Conservation (phyloP, 176 grass and related monocot genomes). For the Musa acuminata region DNA sequence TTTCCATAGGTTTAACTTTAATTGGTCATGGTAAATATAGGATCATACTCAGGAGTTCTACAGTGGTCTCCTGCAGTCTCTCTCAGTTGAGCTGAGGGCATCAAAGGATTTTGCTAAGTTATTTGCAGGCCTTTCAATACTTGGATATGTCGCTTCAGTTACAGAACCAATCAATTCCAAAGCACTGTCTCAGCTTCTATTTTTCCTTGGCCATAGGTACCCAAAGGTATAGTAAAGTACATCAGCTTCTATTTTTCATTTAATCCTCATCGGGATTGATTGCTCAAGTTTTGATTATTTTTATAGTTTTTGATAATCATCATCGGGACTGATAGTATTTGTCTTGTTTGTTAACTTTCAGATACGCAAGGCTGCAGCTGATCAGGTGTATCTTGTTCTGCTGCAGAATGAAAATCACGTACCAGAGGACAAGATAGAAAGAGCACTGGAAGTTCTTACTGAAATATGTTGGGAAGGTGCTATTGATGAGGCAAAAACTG, state of each 20-base stretch:
- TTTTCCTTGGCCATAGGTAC: slow-evolving; percentile 76
- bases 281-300: neutral
- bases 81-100: slow-evolving; percentile 56
- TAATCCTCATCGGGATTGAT: no score
- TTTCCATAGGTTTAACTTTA: neutral
- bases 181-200: slow-evolving; percentile 71
- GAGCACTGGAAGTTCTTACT: slow-evolving; percentile 51
- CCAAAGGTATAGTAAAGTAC: slow-evolving; percentile 57
- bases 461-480: slow-evolving; percentile 92
- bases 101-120: slow-evolving; percentile 88
- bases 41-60: slow-evolving; percentile 47
- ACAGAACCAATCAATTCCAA: slow-evolving; percentile 32
- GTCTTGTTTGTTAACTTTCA: slow-evolving; percentile 20
- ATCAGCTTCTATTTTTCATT: no score
- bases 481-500: slow-evolving; percentile 48
- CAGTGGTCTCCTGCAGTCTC: slow-evolving; percentile 45
- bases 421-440: slow-evolving; percentile 34
- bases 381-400: slow-evolving; percentile 85
- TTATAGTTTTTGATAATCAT: no score
- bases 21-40: slow-evolving; percentile 24
- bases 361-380: slow-evolving; percentile 78
- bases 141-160: slow-evolving; percentile 78
- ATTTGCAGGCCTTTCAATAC: slow-evolving; percentile 63
- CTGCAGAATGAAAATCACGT: slow-evolving; percentile 56
- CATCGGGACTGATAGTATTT: neutral